These are phyloP conservation scores for Amaranthus cruentus DNA, from an alignment of 148 eudicot genomes.

Conservation along the genomic window DNA sequence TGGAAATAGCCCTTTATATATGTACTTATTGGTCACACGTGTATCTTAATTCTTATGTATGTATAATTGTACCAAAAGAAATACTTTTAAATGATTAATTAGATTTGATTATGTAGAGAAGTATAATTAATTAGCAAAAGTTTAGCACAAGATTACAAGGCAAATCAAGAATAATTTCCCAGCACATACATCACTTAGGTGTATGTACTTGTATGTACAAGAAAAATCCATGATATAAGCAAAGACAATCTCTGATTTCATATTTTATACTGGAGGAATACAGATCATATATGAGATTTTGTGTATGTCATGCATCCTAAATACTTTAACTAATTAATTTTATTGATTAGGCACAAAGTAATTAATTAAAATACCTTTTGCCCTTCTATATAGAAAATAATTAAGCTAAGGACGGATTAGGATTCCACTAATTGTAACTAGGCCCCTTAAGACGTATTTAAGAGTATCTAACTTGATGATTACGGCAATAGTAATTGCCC, in stretches of 20 bases:
- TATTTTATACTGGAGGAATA: not conserved
- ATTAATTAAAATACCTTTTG: not conserved
- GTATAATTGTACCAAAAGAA: too few relatives aligned
- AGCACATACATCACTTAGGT: not conserved
- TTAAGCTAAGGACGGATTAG: not conserved
- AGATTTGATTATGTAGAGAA: too few relatives aligned
- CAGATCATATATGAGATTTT: not conserved
- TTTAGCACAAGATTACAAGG: too few relatives aligned
- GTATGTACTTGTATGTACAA: constrained; percentile 4
- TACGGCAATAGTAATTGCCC: constrained; percentile 4
- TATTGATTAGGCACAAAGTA: not conserved
- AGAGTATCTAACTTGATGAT: not conserved
- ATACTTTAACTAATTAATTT: not conserved
- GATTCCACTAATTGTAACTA: constrained; percentile 5
- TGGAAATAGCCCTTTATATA: too few relatives aligned
- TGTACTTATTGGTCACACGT: too few relatives aligned
- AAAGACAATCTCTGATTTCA: not conserved
- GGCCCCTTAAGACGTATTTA: not conserved
- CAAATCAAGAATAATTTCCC: not conserved
- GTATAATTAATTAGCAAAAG: too few relatives aligned
- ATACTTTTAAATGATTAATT: too few relatives aligned
- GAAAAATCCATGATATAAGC: constrained; percentile 5
- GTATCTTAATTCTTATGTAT: too few relatives aligned
- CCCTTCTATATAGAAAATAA: not conserved
- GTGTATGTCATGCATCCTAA: constrained; percentile 2